These are phyloP conservation scores for Pseudonectria buxi DNA, from an alignment of 2,329 filamentous ascomycete genomes.

Conservation along the genomic window DNA sequence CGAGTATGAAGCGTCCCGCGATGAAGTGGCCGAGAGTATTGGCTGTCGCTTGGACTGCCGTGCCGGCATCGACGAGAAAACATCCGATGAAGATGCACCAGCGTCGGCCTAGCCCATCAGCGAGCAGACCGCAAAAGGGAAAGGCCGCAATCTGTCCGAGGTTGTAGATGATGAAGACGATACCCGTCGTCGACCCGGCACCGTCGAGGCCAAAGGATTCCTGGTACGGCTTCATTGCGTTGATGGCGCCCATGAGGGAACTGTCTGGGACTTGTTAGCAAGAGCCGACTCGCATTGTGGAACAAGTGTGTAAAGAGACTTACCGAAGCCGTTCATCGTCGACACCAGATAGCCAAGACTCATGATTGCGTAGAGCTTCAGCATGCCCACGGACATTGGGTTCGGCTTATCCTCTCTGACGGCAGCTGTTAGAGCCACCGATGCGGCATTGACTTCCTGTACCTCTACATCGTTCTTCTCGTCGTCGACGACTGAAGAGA, in stretches of 20 bases:
- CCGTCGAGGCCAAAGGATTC: slow-evolving; percentile 39
- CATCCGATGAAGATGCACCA: slow-evolving; percentile 48
- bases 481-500: slow-evolving; percentile 2
- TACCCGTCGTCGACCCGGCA: slow-evolving; percentile 32
- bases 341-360: slow-evolving; percentile 20
- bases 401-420: slow-evolving; percentile 10
- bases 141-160: slow-evolving; percentile 10
- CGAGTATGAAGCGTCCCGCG: slow-evolving; percentile 45
- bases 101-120: slow-evolving; percentile 6
- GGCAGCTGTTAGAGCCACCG: slow-evolving; percentile 5
- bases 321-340: slow-evolving; percentile 26
- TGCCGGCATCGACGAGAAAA: slow-evolving; percentile 38
- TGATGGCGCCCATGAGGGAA: slow-evolving; percentile 44
- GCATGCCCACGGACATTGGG: slow-evolving; percentile 21
- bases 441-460: slow-evolving; percentile 2
- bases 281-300: too few species aligned
- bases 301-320: not conserved
- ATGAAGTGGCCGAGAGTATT: slow-evolving; percentile 46
- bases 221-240: slow-evolving; percentile 46
- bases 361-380: slow-evolving; percentile 24
- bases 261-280: slow-evolving; percentile 14
- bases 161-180: slow-evolving; percentile 14
- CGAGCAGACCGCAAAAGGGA: slow-evolving; percentile 4
- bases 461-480: not conserved
- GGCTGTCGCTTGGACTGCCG: slow-evolving; percentile 20